Evolutionary conservation across 2,329 filamentous ascomycete genomes (phyloP), one percentile per base, ranked within the genome.

Genomic region (Aspergillus transmontanensis): DNA sequence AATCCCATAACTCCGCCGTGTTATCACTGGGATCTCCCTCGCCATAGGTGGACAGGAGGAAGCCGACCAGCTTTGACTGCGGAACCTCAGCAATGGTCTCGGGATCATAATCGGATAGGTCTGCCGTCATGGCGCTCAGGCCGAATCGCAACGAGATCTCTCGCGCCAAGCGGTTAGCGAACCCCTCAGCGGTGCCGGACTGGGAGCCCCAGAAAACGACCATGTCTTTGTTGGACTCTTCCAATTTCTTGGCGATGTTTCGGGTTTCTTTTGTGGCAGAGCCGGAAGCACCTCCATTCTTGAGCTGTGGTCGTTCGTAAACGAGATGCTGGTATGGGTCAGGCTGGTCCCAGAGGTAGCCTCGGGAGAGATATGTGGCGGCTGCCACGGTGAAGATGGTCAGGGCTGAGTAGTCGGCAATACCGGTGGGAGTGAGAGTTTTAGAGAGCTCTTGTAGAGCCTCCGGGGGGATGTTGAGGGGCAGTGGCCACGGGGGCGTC

Each of bases 11-110:
- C 71, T 96, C 93, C 64, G 95, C 91, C 6, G 94, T 93, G 75
- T 97, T 97, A 74, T 97, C 94, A 45, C 93, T 97, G 39, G 94
- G 94, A 81, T 97, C 94, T 62, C 94, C 94, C 83, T 97, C 94
- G 69, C 94, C 94, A 73, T 97, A 97, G 16, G 94, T 97, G 56
- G 94, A 93, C 58, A 97, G 86, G 61, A 97, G 88, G 75, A 97
- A 97, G 80, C 97, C 89, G 72, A 90, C 91, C 57, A 97, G 79
- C 80, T 96, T 95, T 77, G 94, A 90, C 64, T 85, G 85, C n/a
- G 93, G 90, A 66, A 97, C 85, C 57, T 87, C 82, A 75, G 95
- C 90, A 63, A 97, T 86, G 70, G 92, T 95, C 46, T 95, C 92
- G 70, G 87, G 95, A 74, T 97, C 94, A 80, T 95, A 97, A 71